phyloP scores from a whole-genome alignment of 768 basidiomycete species.

The Phanerodontia chrysosporium region DNA sequence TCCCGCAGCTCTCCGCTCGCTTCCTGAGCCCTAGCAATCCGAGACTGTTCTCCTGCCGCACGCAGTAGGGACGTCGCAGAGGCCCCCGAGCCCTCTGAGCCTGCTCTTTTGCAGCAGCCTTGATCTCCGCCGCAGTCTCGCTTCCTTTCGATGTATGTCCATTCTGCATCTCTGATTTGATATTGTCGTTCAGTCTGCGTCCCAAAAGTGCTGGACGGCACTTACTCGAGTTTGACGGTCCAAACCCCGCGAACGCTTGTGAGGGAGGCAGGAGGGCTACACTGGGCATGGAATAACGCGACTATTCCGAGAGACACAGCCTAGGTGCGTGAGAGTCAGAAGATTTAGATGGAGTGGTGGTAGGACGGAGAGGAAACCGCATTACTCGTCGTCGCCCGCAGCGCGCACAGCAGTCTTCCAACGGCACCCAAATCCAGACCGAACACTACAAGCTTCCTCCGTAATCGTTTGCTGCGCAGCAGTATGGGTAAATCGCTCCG shows the following conservation, averaged over 20 bases:
- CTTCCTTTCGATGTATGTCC: slow-evolving; percentile 20
- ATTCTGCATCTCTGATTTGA: slow-evolving; percentile 43
- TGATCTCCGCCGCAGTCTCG: slow-evolving; percentile 41
- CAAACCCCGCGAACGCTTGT: slow-evolving; percentile 25
- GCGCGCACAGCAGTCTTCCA: slow-evolving; percentile 5
- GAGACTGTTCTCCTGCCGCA: slow-evolving; percentile 55
- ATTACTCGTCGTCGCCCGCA: slow-evolving; percentile 9
- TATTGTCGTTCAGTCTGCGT: too few species aligned
- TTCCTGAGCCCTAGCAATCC: slow-evolving; percentile 49
- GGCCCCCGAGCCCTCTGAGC: slow-evolving; percentile 53
- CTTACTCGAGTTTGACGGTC: slow-evolving; percentile 26
- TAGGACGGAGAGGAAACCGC: neutral
- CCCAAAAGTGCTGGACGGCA: slow-evolving; percentile 14
- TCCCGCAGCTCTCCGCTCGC: slow-evolving; percentile 54
- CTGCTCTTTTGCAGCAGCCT: slow-evolving; percentile 40
- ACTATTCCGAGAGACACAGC: neutral
- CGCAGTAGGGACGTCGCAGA: slow-evolving; percentile 59
- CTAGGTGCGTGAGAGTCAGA: neutral
- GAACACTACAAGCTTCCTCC: neutral
- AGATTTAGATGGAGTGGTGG: neutral
- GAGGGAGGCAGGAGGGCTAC: slow-evolving; percentile 38
- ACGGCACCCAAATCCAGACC: neutral
- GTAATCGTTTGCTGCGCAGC: neutral
- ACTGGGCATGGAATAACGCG: slow-evolving; percentile 33
- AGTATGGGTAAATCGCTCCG: neutral